Evolutionary conservation across 352 stramenopile species (phyloP).

Genomic region (Globisporangium acanthophoron): DNA sequence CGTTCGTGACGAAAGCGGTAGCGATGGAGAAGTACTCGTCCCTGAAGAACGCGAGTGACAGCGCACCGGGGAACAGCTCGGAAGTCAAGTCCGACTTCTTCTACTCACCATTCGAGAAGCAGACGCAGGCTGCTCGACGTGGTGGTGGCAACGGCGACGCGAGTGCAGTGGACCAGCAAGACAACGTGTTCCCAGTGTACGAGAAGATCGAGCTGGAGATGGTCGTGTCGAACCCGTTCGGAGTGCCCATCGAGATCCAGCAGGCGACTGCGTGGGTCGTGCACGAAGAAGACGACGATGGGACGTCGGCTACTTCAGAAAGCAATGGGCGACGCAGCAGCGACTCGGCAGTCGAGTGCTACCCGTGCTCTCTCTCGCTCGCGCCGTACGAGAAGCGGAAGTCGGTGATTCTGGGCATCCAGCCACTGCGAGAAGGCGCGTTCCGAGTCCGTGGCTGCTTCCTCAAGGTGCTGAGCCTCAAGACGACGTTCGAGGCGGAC

Average conservation of each 20-base stretch:
- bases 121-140: constrained; percentile 4
- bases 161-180: not conserved
- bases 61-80: not conserved
- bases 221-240: constrained; percentile 58
- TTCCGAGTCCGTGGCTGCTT: constrained; percentile 56
- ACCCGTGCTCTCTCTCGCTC: constrained; percentile 43
- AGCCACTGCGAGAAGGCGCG: constrained; percentile 32
- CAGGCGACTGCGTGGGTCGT: constrained; percentile 52
- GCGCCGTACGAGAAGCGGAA: constrained; percentile 49
- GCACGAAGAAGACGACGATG: constrained; percentile 8
- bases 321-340: not conserved
- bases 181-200: constrained; percentile 41
- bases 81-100: constrained; percentile 37
- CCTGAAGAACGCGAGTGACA: not conserved
- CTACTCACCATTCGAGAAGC: constrained; percentile 58
- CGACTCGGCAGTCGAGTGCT: constrained; percentile 38
- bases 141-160: constrained; percentile 16
- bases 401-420: constrained; percentile 37
- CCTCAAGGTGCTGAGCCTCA: constrained; percentile 54
- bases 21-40: constrained; percentile 28
- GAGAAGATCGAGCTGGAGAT: constrained; percentile 59
- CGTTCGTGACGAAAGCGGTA: constrained; percentile 29
- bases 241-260: constrained; percentile 56
- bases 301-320: not conserved
- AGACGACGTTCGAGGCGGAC: constrained; percentile 40